Conservation (phyloP, 768 basidiomycete species). For the Scleroderma citrinum region DNA sequence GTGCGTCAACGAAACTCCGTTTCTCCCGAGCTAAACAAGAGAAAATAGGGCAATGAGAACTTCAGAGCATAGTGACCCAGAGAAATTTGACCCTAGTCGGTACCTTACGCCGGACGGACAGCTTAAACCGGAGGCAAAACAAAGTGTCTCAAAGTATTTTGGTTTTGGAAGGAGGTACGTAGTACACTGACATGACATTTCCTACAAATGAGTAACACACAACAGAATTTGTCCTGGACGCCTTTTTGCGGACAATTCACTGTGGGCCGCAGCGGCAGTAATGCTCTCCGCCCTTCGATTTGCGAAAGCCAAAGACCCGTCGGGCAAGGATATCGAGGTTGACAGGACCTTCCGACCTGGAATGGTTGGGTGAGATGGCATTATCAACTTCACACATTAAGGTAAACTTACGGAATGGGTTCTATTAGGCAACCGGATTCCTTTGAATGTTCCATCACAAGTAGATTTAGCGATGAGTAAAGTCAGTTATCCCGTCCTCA, state of each 20-base stretch:
- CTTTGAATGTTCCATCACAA: neutral
- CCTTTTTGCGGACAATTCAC: neutral
- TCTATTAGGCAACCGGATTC: neutral
- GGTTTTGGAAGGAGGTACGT: slow-evolving; percentile 2
- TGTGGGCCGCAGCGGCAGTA: neutral
- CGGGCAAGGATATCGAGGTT: neutral
- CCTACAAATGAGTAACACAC: neutral
- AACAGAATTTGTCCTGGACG: neutral
- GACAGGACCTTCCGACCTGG: neutral
- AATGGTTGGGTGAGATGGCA: no score
- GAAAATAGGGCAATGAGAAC: neutral
- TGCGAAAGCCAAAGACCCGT: neutral
- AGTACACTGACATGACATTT: neutral
- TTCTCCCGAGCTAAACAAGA: no score
- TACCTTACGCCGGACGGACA: neutral
- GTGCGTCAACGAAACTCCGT: neutral
- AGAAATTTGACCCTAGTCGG: neutral
- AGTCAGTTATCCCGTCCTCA: no score
- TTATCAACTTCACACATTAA: neutral
- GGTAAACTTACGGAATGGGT: neutral
- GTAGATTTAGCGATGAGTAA: neutral
- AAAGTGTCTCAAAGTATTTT: neutral
- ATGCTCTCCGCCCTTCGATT: neutral
- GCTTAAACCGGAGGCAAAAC: neutral
- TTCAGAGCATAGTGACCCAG: no score